Evolutionary conservation across 2,329 filamentous ascomycete species (phyloP).

Genomic region (Aspergillus arachidicola): DNA sequence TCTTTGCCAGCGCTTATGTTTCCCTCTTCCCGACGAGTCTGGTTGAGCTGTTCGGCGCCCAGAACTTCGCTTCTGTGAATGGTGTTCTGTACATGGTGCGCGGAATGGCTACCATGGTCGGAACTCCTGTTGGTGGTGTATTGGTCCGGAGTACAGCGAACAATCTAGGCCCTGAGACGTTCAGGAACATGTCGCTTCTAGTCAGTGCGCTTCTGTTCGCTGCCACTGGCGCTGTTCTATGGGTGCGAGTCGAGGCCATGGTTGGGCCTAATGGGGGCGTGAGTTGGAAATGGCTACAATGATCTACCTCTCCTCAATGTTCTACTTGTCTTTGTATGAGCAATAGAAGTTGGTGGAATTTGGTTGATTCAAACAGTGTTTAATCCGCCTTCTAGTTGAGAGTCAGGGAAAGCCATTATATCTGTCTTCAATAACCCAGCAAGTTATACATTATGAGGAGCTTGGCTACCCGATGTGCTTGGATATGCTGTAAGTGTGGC

Average conservation of each 20-base stretch:
- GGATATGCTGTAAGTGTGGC: too few species aligned
- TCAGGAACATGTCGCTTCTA: not conserved
- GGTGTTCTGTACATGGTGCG: not conserved
- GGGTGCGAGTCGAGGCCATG: not conserved
- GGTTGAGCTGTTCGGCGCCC: too few species aligned
- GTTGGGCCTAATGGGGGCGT: not conserved
- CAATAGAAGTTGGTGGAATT: too few species aligned
- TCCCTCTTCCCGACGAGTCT: constrained; percentile 34
- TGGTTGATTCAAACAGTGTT: too few species aligned
- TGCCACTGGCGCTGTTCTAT: not conserved
- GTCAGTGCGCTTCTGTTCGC: not conserved
- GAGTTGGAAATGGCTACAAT: not conserved
- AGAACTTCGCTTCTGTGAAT: not conserved
- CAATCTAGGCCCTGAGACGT: not conserved
- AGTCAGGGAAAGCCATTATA: too few species aligned
- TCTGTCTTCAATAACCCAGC: too few species aligned
- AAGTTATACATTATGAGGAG: too few species aligned
- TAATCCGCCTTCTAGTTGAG: too few species aligned
- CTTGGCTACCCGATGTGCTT: too few species aligned
- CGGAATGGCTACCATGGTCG: not conserved
- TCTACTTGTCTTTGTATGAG: too few species aligned
- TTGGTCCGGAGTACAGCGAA: not conserved
- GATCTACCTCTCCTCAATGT: too few species aligned
- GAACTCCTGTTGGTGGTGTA: not conserved
- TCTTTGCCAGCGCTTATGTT: constrained; percentile 44